Evolutionary conservation across 2,329 filamentous ascomycete genomes (phyloP).

Genomic region (Fusarium sp.): DNA sequence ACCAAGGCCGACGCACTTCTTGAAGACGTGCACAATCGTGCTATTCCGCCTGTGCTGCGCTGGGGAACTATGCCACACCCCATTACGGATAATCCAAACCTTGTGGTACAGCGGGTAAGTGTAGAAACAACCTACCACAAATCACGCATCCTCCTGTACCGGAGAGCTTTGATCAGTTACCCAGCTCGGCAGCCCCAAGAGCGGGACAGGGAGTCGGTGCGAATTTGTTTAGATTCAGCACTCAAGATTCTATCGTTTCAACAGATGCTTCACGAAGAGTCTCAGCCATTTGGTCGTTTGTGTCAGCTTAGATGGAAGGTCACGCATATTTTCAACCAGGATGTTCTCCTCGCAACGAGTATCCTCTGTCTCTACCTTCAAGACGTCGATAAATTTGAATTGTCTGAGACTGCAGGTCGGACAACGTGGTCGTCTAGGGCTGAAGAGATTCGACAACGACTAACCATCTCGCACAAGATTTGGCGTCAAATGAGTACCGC

Average conservation of each 20-base stretch:
- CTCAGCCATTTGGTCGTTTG: slow-evolving; percentile 34
- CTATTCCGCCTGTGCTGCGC: slow-evolving; percentile 24
- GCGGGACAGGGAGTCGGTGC: slow-evolving; percentile 19
- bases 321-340: slow-evolving; percentile 29
- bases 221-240: slow-evolving; percentile 30
- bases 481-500: slow-evolving; percentile 28
- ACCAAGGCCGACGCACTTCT: slow-evolving; percentile 23
- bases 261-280: slow-evolving; percentile 33
- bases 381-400: slow-evolving; percentile 31
- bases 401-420: slow-evolving; percentile 15
- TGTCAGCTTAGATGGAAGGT: slow-evolving; percentile 30
- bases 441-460: slow-evolving; percentile 27
- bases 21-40: slow-evolving; percentile 23
- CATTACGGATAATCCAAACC: slow-evolving; percentile 32
- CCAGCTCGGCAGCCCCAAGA: slow-evolving; percentile 18
- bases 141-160: slow-evolving; percentile 28
- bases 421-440: slow-evolving; percentile 9
- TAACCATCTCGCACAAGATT: slow-evolving; percentile 29
- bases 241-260: slow-evolving; percentile 32
- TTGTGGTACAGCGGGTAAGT: slow-evolving; percentile 32
- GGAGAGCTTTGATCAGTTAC: slow-evolving; percentile 26
- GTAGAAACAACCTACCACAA: slow-evolving; percentile 29
- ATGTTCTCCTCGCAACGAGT: slow-evolving; percentile 31
- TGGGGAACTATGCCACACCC: slow-evolving; percentile 23
- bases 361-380: slow-evolving; percentile 34